Evolutionary conservation across 129 eudicot genomes (phyloP), one percentile per base, ranked within the genome.

Genomic region (Tanacetum coccineum): DNA sequence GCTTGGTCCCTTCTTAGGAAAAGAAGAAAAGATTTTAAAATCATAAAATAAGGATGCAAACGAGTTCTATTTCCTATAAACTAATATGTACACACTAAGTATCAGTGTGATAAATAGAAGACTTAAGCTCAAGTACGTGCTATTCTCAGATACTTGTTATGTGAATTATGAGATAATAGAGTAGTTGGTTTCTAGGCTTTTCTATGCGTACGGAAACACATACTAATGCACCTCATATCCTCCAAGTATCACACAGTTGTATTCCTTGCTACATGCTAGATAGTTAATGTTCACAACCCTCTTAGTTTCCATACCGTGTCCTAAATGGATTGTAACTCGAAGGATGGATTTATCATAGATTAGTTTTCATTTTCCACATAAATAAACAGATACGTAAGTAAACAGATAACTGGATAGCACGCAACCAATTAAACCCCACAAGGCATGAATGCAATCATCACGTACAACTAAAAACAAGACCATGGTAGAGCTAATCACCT

Each of bases 401-500:
- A 36, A 36, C 40, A 36, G 40, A 36, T 36, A 6, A 36, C 40
- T 36, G 40, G 7, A 36, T 1, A 9, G 9, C 40, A 36, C 7
- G 40, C 40, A 36, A 36, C 40, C 40, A 5, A 36, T 36, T 36
- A 9, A 36, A 36, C 6, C 40, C 40, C 40, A 32, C 8, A 32
- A 32, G 8, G 8, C 5, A 32, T 4, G 40, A 32, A 32, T 32
- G 8, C 8, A 32, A 32, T 32, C 40, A 32, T 32, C 40, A 36
- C 40, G 1, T 5, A 36, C 40, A 47, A 25, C n/a, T 52, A 40
- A 45, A 28, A 22, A 57, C 58, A n/a, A 45, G 66, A 45, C n/a
- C 57, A 39, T 28, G 63, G 18, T 9, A 22, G 13, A 52, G 25
- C 1, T 63, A 32, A 13, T 74, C 73, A 93, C 98, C 96, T 93